Evolutionary conservation across 1,139 yeast species (phyloP).

Genomic region (Nakaseomyces kungkrabaensis): DNA sequence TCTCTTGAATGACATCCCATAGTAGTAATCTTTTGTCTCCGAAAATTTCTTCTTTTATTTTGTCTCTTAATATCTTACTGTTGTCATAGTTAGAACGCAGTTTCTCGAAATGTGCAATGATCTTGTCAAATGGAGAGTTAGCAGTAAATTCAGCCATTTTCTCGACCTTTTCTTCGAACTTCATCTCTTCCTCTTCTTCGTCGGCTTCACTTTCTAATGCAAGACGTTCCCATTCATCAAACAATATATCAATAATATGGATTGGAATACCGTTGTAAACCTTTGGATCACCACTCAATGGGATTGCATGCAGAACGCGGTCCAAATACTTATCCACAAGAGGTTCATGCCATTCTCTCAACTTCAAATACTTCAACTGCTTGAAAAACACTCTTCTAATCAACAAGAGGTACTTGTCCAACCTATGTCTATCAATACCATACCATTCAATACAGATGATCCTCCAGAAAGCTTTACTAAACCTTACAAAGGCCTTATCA

Average conservation of each 20-base stretch:
- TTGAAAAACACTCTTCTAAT: conserved; percentile 68
- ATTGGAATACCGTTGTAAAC: conserved; percentile 71
- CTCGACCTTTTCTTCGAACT: conserved; percentile 30
- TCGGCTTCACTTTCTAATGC: conserved; percentile 36
- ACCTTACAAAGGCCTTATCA: conserved; percentile 33
- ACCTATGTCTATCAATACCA: conserved; percentile 69
- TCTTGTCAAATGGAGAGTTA: conserved; percentile 43
- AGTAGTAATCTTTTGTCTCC: conserved; percentile 50
- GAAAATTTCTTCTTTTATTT: conserved; percentile 56
- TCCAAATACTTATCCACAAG: conserved; percentile 38
- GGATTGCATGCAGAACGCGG: conserved; percentile 35
- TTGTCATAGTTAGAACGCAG: conserved; percentile 39
- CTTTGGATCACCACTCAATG: conserved; percentile 50
- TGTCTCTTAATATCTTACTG: conserved; percentile 56
- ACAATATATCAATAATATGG: conserved; percentile 73
- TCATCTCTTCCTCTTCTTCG: conserved; percentile 29
- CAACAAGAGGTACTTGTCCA: conserved; percentile 77
- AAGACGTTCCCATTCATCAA: conserved; percentile 74
- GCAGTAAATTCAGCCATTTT: conserved; percentile 25
- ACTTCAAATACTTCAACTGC: conserved; percentile 47
- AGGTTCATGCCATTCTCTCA: conserved; percentile 46
- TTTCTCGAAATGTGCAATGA: conserved; percentile 50
- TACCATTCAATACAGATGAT: conserved; percentile 80
- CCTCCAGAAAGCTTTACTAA: conserved; percentile 73
- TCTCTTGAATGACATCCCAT: conserved; percentile 48